These are phyloP conservation scores for Hyphodiscus hymeniophilus DNA, from an alignment of 495 filamentous ascomycete genomes.

Conservation along the genomic window DNA sequence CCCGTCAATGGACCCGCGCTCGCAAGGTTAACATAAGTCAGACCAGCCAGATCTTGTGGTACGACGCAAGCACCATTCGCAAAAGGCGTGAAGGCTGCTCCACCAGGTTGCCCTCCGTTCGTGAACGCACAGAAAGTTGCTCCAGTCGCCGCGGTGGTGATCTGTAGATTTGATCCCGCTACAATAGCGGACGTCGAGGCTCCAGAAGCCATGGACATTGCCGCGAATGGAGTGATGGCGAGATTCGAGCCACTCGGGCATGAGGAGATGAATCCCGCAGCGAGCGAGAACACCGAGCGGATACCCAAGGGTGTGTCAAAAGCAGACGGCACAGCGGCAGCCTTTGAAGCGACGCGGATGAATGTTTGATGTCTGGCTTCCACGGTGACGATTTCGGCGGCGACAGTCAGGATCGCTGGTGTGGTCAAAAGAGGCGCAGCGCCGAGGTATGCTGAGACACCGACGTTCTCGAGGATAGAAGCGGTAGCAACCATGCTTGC, in stretches of 20 bases:
- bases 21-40: conserved; percentile 39
- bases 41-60: conserved; percentile 34
- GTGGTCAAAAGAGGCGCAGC: conserved; percentile 49
- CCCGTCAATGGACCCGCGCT: conserved; percentile 30
- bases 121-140: conserved; percentile 22
- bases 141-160: conserved; percentile 27
- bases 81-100: conserved; percentile 44
- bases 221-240: conserved; percentile 50
- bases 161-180: conserved; percentile 2
- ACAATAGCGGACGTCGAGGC: conserved; percentile 35
- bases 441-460: conserved; percentile 49
- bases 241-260: conserved; percentile 50
- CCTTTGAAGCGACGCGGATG: conserved; percentile 40
- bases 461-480: conserved; percentile 49
- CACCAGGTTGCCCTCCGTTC: conserved; percentile 26
- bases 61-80: conserved; percentile 32
- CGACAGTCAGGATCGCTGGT: conserved; percentile 46
- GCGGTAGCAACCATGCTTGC: conserved; percentile 42
- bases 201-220: conserved; percentile 30
- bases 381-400: conserved; percentile 52
- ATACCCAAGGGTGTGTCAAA: conserved; percentile 50
- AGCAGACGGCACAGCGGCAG: conserved; percentile 44
- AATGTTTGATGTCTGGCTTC: conserved; percentile 54
- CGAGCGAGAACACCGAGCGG: conserved; percentile 54
- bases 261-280: conserved; percentile 47